Conservation (phyloP, 257 asterid genomes). For the Nicotiana attenuata region DNA sequence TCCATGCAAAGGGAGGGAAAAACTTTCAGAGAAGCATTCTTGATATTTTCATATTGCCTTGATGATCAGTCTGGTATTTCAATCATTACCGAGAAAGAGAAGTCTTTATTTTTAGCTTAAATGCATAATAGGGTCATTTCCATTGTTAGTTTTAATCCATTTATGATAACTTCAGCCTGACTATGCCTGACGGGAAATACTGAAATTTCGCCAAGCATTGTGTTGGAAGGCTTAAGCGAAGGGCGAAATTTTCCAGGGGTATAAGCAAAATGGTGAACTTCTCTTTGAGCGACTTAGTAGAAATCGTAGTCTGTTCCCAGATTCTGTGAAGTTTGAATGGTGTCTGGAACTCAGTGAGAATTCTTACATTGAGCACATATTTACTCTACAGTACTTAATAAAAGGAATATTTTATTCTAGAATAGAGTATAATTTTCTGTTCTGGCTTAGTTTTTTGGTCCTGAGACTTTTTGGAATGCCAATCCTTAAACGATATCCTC, state of each 20-base stretch:
- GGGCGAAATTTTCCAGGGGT: background rate
- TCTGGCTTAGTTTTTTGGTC: background rate
- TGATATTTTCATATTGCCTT: background rate
- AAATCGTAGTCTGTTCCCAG: background rate
- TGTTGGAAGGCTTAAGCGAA: background rate
- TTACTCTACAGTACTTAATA: background rate
- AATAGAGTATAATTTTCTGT: background rate
- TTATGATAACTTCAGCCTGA: constrained; percentile 1
- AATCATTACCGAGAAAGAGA: background rate
- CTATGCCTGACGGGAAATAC: background rate
- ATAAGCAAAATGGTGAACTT: background rate
- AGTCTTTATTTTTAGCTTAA: background rate
- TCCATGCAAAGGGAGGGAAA: background rate
- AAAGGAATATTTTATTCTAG: background rate
- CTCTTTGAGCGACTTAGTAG: background rate
- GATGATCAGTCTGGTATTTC: background rate
- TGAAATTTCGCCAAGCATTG: background rate
- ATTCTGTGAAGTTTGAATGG: background rate
- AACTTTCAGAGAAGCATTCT: background rate
- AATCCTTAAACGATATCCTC: background rate
- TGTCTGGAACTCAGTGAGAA: background rate
- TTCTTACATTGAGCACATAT: background rate
- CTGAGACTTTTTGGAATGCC: background rate
- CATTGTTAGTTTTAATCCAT: background rate
- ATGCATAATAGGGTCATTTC: background rate